phyloP scores from a whole-genome alignment of 2,329 filamentous ascomycete genomes.

The Talaromyces sp. region DNA sequence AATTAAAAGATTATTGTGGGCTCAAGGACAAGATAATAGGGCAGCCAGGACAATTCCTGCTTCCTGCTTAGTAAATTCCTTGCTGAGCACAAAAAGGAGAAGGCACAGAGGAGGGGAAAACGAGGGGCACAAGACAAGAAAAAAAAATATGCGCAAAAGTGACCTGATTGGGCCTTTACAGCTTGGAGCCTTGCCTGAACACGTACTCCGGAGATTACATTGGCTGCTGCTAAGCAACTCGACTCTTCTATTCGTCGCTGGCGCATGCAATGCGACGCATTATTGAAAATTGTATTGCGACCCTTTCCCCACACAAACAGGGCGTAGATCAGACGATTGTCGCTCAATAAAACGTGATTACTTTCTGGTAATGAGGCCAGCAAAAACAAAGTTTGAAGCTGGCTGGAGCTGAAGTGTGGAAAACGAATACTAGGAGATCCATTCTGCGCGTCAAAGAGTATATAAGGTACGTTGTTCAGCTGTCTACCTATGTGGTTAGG shows the following conservation, averaged over 20 bases:
- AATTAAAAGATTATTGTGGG: background rate
- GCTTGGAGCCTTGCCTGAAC: background rate
- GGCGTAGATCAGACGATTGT: background rate
- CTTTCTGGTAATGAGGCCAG: background rate
- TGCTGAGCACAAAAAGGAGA: background rate
- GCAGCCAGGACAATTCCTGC: background rate
- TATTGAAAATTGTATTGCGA: constrained; percentile 1
- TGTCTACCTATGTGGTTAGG: background rate
- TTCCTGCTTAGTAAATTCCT: background rate
- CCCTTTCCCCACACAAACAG: background rate
- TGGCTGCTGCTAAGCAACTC: background rate
- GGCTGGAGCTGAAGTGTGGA: background rate
- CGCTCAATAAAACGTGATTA: background rate
- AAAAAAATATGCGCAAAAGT: background rate
- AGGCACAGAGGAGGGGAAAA: background rate
- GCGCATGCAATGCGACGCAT: background rate
- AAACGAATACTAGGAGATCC: background rate
- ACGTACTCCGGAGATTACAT: background rate
- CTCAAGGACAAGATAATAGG: background rate
- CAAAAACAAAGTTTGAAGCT: background rate
- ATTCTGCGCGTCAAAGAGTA: background rate
- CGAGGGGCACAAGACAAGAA: background rate
- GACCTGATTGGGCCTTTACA: constrained; percentile 6
- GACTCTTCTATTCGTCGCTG: background rate
- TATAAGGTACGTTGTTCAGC: background rate